Base-by-base conservation (phyloP, 2,329 filamentous ascomycete species). In the Trichoderma polysporum region DNA sequence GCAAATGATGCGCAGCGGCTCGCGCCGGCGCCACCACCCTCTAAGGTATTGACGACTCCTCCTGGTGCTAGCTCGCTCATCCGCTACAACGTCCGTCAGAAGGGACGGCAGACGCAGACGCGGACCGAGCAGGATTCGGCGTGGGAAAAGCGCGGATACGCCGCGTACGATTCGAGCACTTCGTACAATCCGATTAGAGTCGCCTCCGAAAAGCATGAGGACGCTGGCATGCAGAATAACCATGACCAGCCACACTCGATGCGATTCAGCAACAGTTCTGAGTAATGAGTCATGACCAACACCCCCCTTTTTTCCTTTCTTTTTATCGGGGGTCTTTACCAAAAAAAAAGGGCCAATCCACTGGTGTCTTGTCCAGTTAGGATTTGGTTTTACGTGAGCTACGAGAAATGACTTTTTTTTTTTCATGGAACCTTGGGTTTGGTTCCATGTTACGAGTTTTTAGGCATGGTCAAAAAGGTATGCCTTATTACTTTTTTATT, bases 1-100 rank as follows among this genome's bases (percentile, higher is more conserved):
- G 86, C 90, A 72, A 91, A 96, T 79, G 91, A 96, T 78, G 86
- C 85, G 70, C 84, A 88, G 72, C 89, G 91, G 75, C 88, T 92
- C 82, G 86, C 79, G 45, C 81, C 77, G 35, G 78, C 79, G 41
- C 83, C 83, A 17, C 76, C 76, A 71, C 80, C 76, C 33, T 76
- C 79, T 4, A 71, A 77, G 63, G 78, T 79, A 58, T 75, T 85
- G 71, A 81, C 79, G 47, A 79, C 79, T 17, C 83, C 84, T 49
- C 77, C 78, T 5, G 80, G 79, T 54, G 77, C 78, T 61, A 76
- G 75, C 37, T 80, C 79, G 60, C 79, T 85, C 35, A 77, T 84
- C 66, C 80, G 80, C 65, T 84, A 81, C 74, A 81, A 82, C 70
- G 77, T 80, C 70, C 79, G 79, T 70, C 79, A 78, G 70, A 79